Conservation (phyloP, 768 basidiomycete species). For the Podaxis sp. region DNA sequence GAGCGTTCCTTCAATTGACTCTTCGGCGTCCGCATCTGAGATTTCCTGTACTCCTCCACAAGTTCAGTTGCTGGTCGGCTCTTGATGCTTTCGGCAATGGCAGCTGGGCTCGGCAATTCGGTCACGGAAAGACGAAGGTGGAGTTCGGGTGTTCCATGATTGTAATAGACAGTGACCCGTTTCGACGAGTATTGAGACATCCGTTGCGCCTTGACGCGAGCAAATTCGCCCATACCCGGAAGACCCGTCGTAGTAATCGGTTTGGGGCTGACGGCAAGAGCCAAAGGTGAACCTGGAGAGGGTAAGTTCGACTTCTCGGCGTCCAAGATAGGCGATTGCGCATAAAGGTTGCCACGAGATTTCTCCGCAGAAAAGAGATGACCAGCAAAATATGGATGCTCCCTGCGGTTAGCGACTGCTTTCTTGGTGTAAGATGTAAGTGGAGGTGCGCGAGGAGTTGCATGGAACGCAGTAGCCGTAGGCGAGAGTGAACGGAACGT, state of each 20-base stretch:
- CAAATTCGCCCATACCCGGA: slow-evolving; percentile 12
- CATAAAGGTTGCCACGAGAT: background rate
- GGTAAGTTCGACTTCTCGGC: background rate
- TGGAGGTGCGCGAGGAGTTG: slow-evolving; percentile 22
- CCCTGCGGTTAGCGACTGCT: background rate
- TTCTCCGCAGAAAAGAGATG: background rate
- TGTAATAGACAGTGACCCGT: slow-evolving; percentile 47
- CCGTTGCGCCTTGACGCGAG: background rate
- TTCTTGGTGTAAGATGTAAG: background rate
- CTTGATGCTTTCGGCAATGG: slow-evolving; percentile 23
- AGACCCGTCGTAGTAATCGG: background rate
- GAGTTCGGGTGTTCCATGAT: slow-evolving; percentile 44
- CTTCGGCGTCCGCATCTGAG: slow-evolving; percentile 7
- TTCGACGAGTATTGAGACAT: slow-evolving; percentile 20
- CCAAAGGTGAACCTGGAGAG: background rate
- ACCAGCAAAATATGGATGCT: background rate
- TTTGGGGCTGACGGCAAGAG: background rate
- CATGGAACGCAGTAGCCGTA: slow-evolving; percentile 34
- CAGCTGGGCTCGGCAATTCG: slow-evolving; percentile 34
- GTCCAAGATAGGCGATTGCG: background rate
- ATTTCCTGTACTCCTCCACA: slow-evolving; percentile 9
- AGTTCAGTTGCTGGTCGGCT: slow-evolving; percentile 17
- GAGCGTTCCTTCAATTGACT: background rate
- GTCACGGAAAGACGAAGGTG: slow-evolving; percentile 52
- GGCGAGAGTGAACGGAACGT: slow-evolving; percentile 54